These are phyloP conservation scores for Paramecium tetraurelia DNA, from an alignment of 73 alveolate species.

Conservation along the genomic window DNA sequence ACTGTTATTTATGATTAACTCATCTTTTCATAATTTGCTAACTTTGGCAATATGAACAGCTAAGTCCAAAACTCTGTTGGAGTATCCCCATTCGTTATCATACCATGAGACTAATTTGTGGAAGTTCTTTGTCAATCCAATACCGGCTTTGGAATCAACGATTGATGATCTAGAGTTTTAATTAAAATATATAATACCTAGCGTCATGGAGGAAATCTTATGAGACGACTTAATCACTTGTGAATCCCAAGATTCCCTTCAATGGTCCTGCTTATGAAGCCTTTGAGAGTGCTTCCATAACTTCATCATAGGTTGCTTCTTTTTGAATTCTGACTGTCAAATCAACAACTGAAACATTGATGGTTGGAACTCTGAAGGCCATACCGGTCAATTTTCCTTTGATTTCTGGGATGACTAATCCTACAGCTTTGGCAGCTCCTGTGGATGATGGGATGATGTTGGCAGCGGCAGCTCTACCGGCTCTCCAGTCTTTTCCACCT, in stretches of 20 bases:
- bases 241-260: conserved; percentile 93
- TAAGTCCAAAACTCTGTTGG: conserved; percentile 92
- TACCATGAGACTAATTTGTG: conserved; percentile 94
- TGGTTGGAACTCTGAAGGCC: conserved; percentile 99
- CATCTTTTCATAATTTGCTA: conserved; percentile 62
- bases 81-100: conserved; percentile 98
- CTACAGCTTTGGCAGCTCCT: conserved; percentile 99
- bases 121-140: conserved; percentile 81
- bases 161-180: conserved; percentile 71
- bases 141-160: conserved; percentile 94
- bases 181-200: not conserved
- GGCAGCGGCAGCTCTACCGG: conserved; percentile 96
- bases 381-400: conserved; percentile 97
- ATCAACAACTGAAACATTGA: conserved; percentile 96
- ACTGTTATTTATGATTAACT: not conserved
- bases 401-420: conserved; percentile 90
- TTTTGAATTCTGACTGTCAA: conserved; percentile 87
- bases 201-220: conserved; percentile 83
- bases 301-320: conserved; percentile 88
- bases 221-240: conserved; percentile 94
- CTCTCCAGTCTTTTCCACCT: conserved; percentile 99
- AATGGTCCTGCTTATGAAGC: conserved; percentile 85
- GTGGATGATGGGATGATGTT: conserved; percentile 97
- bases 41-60: conserved; percentile 86
- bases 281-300: conserved; percentile 85